Conservation (phyloP, 768 basidiomycete genomes). For the Tylopilus rubrobrunneus region DNA sequence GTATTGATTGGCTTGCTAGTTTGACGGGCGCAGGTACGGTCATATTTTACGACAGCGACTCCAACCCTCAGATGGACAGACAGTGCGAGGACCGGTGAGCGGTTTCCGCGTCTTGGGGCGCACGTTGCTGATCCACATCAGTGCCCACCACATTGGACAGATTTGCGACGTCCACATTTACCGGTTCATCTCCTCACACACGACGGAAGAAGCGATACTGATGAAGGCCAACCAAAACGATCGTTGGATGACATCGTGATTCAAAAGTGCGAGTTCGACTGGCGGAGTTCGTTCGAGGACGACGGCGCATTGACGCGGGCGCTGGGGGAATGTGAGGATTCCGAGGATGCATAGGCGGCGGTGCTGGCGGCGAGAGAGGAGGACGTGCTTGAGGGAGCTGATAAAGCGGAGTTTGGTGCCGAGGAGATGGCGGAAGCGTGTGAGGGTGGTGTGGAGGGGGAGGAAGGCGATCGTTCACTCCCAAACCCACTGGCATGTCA, state of each 20-base stretch:
- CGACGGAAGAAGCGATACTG: conserved; percentile 95
- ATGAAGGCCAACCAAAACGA: conserved; percentile 98
- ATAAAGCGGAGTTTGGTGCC: conserved; percentile 75
- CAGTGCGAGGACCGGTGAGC: conserved; percentile 90
- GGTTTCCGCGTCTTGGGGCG: background rate
- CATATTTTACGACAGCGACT: conserved; percentile 96
- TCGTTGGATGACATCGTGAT: conserved; percentile 88
- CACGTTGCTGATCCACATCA: conserved; percentile 24
- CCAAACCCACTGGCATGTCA: too few species aligned
- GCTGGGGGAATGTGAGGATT: conserved; percentile 83
- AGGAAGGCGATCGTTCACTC: conserved; percentile 44
- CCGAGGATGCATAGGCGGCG: conserved; percentile 82
- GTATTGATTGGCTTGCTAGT: conserved; percentile 36
- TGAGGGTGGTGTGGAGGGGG: conserved; percentile 30
- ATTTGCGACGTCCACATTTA: conserved; percentile 96
- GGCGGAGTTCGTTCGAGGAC: conserved; percentile 79
- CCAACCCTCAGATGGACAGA: conserved; percentile 96
- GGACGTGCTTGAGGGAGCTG: conserved; percentile 67
- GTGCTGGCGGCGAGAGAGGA: conserved; percentile 72
- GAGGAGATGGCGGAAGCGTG: conserved; percentile 32
- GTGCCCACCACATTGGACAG: conserved; percentile 98
- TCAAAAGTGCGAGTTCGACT: conserved; percentile 92
- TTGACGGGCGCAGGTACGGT: conserved; percentile 93
- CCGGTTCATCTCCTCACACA: conserved; percentile 84
- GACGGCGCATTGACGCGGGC: conserved; percentile 62